These are phyloP conservation scores for Xylaria intraflava DNA, from an alignment of 495 filamentous ascomycete species.

Conservation along the genomic window DNA sequence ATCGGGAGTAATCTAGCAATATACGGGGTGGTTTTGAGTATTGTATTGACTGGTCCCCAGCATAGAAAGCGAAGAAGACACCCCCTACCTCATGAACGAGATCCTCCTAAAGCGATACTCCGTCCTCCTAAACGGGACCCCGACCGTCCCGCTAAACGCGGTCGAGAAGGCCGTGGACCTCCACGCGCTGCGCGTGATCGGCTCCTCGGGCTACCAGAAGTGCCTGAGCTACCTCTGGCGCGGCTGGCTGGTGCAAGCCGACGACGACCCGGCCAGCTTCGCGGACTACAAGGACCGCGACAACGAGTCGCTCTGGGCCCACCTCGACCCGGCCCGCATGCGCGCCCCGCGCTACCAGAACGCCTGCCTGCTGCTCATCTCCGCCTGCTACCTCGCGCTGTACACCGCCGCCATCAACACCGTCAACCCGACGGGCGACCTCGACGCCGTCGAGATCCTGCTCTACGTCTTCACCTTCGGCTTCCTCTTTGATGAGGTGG, in stretches of 20 bases:
- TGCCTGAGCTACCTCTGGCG: constrained; percentile 89
- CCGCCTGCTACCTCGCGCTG: constrained; percentile 70
- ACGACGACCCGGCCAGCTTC: constrained; percentile 78
- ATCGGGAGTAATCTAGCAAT: too few relatives aligned
- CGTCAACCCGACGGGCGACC: constrained; percentile 65
- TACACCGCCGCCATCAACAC: constrained; percentile 92
- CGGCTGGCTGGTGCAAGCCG: constrained; percentile 93
- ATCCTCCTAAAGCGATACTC: constrained; percentile 89
- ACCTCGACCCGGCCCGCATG: constrained; percentile 92
- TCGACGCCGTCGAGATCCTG: constrained; percentile 77
- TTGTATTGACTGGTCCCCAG: not conserved
- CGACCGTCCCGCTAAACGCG: constrained; percentile 72
- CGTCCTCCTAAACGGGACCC: constrained; percentile 62
- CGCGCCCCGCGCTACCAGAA: constrained; percentile 90
- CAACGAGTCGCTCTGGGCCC: constrained; percentile 64
- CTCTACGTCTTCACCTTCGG: constrained; percentile 88
- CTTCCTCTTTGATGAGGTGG: constrained; percentile 81
- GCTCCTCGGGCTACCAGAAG: constrained; percentile 87
- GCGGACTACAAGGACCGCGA: constrained; percentile 73
- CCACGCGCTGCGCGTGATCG: constrained; percentile 80
- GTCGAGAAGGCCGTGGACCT: constrained; percentile 89
- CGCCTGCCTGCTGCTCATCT: constrained; percentile 74
- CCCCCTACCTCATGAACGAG: constrained; percentile 66
- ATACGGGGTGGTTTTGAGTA: not conserved
- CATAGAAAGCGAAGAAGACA: constrained; percentile 77